A percentile compares a stretch with the other conserved stretches of the same genome.
Conservation (phyloP, 208 protist species). For the Wallacemonas sp. region DNA sequence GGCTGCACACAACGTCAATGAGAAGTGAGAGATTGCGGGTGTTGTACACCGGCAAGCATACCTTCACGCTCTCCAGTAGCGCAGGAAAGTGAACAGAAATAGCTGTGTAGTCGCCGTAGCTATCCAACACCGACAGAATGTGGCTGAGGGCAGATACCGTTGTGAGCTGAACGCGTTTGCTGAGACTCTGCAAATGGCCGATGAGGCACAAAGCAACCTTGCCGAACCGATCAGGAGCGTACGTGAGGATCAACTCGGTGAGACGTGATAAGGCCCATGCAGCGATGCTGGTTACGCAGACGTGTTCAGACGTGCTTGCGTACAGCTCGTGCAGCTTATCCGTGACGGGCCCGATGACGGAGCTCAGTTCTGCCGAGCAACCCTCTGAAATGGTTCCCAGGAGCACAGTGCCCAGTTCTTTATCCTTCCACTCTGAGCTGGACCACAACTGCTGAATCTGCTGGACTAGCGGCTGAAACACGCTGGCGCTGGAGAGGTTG, state of each 20-base stretch:
- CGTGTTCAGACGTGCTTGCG: slow-evolving; percentile 45
- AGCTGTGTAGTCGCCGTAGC: slow-evolving; percentile 22
- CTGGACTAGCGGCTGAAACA: slow-evolving; percentile 43
- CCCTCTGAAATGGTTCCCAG: slow-evolving; percentile 71
- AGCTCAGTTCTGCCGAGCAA: slow-evolving; percentile 51
- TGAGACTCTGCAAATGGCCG: slow-evolving; percentile 60
- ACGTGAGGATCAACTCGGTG: slow-evolving; percentile 39
- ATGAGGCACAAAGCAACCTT: slow-evolving; percentile 41
- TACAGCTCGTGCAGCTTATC: slow-evolving; percentile 48
- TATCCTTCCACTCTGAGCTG: slow-evolving; percentile 43
- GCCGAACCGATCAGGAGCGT: slow-evolving; percentile 12
- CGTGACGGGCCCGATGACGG: slow-evolving; percentile 29
- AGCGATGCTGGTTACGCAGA: slow-evolving; percentile 87
- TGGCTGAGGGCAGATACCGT: slow-evolving; percentile 62
- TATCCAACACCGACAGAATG: slow-evolving; percentile 34
- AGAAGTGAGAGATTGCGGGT: slow-evolving; percentile 69
- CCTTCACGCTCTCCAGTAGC: slow-evolving; percentile 35
- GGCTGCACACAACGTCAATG: slow-evolving; percentile 42
- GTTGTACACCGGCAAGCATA: slow-evolving; percentile 73
- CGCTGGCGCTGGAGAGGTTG: slow-evolving; percentile 37
- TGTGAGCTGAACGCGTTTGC: slow-evolving; percentile 76
- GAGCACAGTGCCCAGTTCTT: slow-evolving; percentile 76
- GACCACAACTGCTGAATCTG: slow-evolving; percentile 58
- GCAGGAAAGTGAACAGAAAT: slow-evolving; percentile 19
- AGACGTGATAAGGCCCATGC: slow-evolving; percentile 78